Conservation (phyloP, 805 yeast species). For the Starmerella gropengiesseri region DNA sequence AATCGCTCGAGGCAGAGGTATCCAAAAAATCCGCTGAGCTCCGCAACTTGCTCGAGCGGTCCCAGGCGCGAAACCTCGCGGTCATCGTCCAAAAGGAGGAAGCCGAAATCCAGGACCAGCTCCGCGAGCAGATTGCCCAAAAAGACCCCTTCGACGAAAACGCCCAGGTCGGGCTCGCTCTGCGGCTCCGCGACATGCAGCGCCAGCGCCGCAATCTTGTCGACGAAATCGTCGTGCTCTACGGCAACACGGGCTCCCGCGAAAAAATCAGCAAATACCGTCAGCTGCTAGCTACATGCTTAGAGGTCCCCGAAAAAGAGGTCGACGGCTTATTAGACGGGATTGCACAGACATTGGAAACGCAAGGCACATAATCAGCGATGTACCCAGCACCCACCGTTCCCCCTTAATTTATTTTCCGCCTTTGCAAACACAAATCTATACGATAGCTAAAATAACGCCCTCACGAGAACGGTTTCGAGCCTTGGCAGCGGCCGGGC, state of each 20-base stretch:
- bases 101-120: slow-evolving; percentile 25
- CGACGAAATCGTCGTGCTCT: slow-evolving; percentile 41
- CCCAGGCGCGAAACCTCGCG: slow-evolving; percentile 54
- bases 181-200: slow-evolving; percentile 35
- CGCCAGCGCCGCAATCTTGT: slow-evolving; percentile 33
- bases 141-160: slow-evolving; percentile 15
- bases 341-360: slow-evolving; percentile 40
- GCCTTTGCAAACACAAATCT: no score
- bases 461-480: no score
- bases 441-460: no score
- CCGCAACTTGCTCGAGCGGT: slow-evolving; percentile 43
- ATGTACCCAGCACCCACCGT: no score
- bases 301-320: slow-evolving; percentile 69
- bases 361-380: slow-evolving; percentile 3
- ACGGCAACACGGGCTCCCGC: slow-evolving; percentile 38
- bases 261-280: slow-evolving; percentile 68
- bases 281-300: slow-evolving; percentile 60
- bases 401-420: no score
- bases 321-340: slow-evolving; percentile 75
- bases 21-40: slow-evolving; percentile 29
- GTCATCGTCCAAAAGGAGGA: slow-evolving; percentile 49
- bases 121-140: slow-evolving; percentile 20
- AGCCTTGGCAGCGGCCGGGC: no score
- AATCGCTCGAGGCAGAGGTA: slow-evolving; percentile 26
- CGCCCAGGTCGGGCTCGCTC: slow-evolving; percentile 28